phyloP scores from a whole-genome alignment of 2,329 filamentous ascomycete genomes.

The Ophiostoma perfectum region DNA sequence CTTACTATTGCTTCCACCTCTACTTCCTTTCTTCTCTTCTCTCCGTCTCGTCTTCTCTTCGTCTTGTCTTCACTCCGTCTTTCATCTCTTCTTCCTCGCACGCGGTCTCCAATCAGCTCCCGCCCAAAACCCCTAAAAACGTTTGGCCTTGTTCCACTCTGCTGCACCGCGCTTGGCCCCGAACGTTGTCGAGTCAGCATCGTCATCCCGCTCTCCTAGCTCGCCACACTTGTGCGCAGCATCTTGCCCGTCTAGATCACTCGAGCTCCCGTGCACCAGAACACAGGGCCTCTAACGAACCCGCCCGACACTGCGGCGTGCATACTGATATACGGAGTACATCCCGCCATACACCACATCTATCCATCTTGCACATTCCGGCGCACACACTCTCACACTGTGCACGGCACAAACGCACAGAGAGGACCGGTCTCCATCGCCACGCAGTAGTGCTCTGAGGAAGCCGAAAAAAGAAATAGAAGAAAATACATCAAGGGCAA shows the following conservation, averaged over 20 bases:
- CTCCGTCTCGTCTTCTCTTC: background rate
- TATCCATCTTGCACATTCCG: background rate
- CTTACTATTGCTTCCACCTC: too few species aligned
- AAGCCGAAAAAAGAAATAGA: constrained; percentile 1
- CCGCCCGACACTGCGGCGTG: too few species aligned
- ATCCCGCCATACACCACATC: background rate
- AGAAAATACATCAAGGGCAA: background rate
- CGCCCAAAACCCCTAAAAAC: too few species aligned
- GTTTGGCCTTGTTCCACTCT: too few species aligned
- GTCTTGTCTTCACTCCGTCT: background rate
- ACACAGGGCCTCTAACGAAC: too few species aligned
- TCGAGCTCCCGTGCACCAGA: too few species aligned
- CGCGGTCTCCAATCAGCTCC: background rate
- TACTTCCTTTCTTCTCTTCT: background rate
- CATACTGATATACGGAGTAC: background rate
- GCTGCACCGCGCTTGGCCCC: too few species aligned
- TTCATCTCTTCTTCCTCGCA: background rate
- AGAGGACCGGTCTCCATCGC: constrained; percentile 7
- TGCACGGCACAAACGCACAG: constrained; percentile 1
- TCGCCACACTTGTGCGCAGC: too few species aligned
- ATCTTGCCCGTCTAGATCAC: too few species aligned
- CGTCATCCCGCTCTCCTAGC: too few species aligned
- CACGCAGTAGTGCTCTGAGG: constrained; percentile 1
- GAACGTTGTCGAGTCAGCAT: too few species aligned
- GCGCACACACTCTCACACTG: background rate